Evolutionary conservation across 2,329 filamentous ascomycete genomes (phyloP).

Genomic region (Sporothrix mexicana): DNA sequence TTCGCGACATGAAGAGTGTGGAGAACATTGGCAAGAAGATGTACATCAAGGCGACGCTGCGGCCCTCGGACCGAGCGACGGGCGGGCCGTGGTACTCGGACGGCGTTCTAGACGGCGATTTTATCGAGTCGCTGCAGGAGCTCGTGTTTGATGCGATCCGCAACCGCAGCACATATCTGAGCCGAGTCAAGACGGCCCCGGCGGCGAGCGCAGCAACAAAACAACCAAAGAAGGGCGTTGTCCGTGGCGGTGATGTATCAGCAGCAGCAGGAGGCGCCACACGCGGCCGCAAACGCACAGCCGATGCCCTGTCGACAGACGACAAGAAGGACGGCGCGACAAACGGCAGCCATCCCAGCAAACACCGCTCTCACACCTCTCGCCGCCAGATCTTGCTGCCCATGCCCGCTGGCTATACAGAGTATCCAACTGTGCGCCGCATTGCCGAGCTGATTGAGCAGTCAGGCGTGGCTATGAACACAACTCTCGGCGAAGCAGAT

Average conservation of each 20-base stretch:
- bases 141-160: slow-evolving; percentile 77
- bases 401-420: slow-evolving; percentile 69
- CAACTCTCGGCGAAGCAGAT: slow-evolving; percentile 72
- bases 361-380: slow-evolving; percentile 38
- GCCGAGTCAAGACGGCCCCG: slow-evolving; percentile 41
- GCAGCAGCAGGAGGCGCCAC: not conserved
- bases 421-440: slow-evolving; percentile 79
- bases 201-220: slow-evolving; percentile 3
- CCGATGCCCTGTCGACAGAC: slow-evolving; percentile 52
- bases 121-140: slow-evolving; percentile 78
- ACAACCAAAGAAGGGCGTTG: slow-evolving; percentile 53
- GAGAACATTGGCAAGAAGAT: slow-evolving; percentile 91
- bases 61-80: slow-evolving; percentile 86
- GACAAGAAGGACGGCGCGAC: slow-evolving; percentile 29
- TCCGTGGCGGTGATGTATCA: slow-evolving; percentile 44
- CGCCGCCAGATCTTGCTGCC: slow-evolving; percentile 54
- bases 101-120: slow-evolving; percentile 83
- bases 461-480: slow-evolving; percentile 73
- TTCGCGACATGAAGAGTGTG: slow-evolving; percentile 89
- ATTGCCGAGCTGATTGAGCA: slow-evolving; percentile 77
- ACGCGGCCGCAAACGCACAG: slow-evolving; percentile 56
- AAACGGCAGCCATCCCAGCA: slow-evolving; percentile 32
- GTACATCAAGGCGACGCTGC: slow-evolving; percentile 88
- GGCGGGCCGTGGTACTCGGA: slow-evolving; percentile 96
- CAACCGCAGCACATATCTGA: slow-evolving; percentile 71